Percentiles rank a stretch among this genome's conserved stretches.
Evolutionary conservation across 2,329 filamentous ascomycete genomes (phyloP).

Genomic region (Xylogone sp.): DNA sequence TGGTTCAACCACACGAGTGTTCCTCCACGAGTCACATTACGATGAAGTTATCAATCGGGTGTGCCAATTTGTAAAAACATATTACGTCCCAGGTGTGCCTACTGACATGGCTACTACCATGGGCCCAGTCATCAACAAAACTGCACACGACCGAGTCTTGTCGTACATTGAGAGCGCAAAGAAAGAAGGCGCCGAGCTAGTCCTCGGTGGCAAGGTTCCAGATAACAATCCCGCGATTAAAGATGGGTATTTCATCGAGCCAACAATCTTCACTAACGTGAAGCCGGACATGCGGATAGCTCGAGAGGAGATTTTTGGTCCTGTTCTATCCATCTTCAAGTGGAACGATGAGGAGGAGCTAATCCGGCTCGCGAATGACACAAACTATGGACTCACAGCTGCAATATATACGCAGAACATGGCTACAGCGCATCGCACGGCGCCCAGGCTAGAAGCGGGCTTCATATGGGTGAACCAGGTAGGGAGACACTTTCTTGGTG

Average conservation of each 20-base stretch:
- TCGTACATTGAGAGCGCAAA: constrained; percentile 65
- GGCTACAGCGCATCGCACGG: not conserved
- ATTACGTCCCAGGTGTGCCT: constrained; percentile 61
- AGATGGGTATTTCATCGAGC: constrained; percentile 58
- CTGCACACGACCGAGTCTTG: constrained; percentile 64
- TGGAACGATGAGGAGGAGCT: constrained; percentile 54
- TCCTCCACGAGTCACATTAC: constrained; percentile 54
- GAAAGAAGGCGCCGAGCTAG: constrained; percentile 60
- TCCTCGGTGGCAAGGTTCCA: constrained; percentile 54
- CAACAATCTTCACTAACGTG: constrained; percentile 47
- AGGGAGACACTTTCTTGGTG: constrained; percentile 25
- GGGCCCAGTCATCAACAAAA: constrained; percentile 65
- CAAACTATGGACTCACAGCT: constrained; percentile 47
- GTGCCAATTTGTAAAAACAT: constrained; percentile 49
- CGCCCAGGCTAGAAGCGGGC: not conserved
- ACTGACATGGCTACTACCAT: constrained; percentile 65
- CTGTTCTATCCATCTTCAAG: constrained; percentile 44
- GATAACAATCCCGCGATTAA: constrained; percentile 41
- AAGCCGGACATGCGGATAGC: constrained; percentile 39
- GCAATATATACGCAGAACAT: constrained; percentile 50
- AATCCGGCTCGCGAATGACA: constrained; percentile 44
- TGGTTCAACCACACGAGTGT: constrained; percentile 56
- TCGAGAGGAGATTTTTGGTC: constrained; percentile 51
- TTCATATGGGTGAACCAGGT: constrained; percentile 18
- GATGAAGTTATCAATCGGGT: constrained; percentile 60